Base-by-base conservation (phyloP, 805 yeast genomes). In the Torulaspora indica region DNA sequence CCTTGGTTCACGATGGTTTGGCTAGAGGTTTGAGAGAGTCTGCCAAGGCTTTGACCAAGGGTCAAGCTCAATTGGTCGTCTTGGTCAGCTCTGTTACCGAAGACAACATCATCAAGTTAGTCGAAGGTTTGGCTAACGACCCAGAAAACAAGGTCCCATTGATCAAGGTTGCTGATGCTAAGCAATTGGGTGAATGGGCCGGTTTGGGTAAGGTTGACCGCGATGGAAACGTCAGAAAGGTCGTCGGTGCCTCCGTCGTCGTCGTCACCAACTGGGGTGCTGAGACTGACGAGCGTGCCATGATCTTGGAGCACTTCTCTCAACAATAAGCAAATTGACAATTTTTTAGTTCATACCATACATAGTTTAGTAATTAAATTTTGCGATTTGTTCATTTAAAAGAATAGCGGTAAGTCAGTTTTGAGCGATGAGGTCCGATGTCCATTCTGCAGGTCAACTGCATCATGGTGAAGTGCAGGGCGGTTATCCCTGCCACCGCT, bases 21-120 rank as follows among this genome's bases (percentile, higher is more conserved):
- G 98, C 98, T 74, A 91, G 99, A 81, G 99, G 99, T 83, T 84
- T 93, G 75, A 93, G 98, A 83, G 98, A 93, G 81, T 95, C 98
- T 62, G 87, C 97, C 70, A 93, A 93, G 86, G 98, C 97, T 75
- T 82, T 93, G 64, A 81, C 96, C 69, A 81, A 88, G 75, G 88
- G 96, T 74, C 95, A 90, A 77, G 99, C 97, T 64, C 95, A 91
- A 78, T 80, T 93, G 73, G 85, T 90, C 78, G 96, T 93, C 70
- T 80, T 93, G 66, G 89, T 95, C 76, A 97, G 91, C 79, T 82
- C 98, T 62, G 97, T 93, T 72, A 93, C 96, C 68, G 98, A 93
- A 82, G 95, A 81, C 67, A 82, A 93, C 63, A 93, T 93, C 79
- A 78, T 85, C 73, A 89, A 90, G 79, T 86, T 93, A 73, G 93